Base-by-base conservation (phyloP, 2,329 filamentous ascomycete genomes). In the Cladosporium sphaerospermum region DNA sequence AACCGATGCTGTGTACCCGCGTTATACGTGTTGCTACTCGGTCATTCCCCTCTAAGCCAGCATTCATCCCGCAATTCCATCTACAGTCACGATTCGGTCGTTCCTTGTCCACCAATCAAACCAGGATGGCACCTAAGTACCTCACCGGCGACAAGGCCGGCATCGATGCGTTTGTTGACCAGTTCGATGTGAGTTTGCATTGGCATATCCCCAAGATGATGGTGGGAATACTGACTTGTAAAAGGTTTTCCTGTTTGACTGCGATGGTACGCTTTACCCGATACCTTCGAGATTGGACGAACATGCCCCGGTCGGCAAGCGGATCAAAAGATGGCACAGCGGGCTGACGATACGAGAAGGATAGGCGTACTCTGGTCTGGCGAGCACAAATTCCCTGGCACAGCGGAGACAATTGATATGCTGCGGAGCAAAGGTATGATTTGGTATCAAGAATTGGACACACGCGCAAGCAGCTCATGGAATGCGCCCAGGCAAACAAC, bases 351-450 rank as follows among this genome's bases (percentile, higher is more conserved):
- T 73, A 66, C 63, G 57, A 70, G 64, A 72, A 74, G 69, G 63
- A 72, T 72, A 95, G 91, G 92, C 67, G 93, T 99, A 36, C 77
- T 99, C 56, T 99, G 93, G 93, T 96, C 91, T 13, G 93, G 93
- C 46, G 89, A 96, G 67, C 85, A 92, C 68, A 76, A 95, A 9
- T 96, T 93, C 62, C 85, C 89, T 11, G 87, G 86, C 50, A 85
- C 90, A 4, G 85, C 88, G 4, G 89, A 96, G 72, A 95, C 90
- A 0, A 74, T 99, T 36, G 81, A 89, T 56, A 78, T 95, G 72
- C 75, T 99, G 57, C 85, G 89, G 65, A 85, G 82, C 54, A 87
- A 83, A 82, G 89, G 90, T 91, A 65, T 9, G 53, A 23, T 28
- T 19, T 36, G 13, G 19, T 52, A 11, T 28, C n/a, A 31, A 13